A percentile compares a stretch with the other conserved stretches of the same genome.
These are phyloP conservation scores for Annulohypoxylon moriforme DNA, from an alignment of 495 filamentous ascomycete species.

Conservation along the genomic window DNA sequence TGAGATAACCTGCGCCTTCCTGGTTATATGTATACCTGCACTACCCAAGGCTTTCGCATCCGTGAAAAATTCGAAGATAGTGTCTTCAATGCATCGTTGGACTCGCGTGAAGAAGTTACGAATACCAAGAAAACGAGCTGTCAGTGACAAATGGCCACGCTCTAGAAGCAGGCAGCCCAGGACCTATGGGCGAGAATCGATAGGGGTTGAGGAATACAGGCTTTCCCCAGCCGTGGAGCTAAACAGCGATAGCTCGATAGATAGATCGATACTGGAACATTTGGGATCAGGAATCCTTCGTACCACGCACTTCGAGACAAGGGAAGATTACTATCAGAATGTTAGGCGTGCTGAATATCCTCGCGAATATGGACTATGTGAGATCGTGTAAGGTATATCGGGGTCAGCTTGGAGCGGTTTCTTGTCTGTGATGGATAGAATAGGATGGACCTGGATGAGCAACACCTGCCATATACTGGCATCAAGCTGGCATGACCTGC, in stretches of 20 bases:
- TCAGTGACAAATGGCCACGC: background rate
- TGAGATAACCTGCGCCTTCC: background rate
- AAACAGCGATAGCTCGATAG: background rate
- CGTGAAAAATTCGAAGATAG: background rate
- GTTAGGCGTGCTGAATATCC: background rate
- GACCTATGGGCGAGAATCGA: background rate
- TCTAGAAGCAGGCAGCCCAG: background rate
- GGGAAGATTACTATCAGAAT: background rate
- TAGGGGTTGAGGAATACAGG: background rate
- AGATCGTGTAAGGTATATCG: background rate
- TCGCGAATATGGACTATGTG: background rate
- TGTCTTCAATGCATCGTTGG: background rate
- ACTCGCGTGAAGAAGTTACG: too few relatives aligned
- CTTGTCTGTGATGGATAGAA: background rate
- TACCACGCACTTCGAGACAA: background rate
- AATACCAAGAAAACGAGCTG: background rate
- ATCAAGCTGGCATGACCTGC: too few relatives aligned
- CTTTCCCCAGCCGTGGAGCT: background rate
- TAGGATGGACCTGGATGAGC: too few relatives aligned
- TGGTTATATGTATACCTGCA: background rate
- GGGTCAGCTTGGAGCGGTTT: background rate
- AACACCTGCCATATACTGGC: too few relatives aligned
- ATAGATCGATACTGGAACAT: background rate
- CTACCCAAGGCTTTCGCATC: background rate
- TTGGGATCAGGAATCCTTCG: background rate